Conservation (phyloP, 345 rosid species). For the Citrus mangshanensis region DNA sequence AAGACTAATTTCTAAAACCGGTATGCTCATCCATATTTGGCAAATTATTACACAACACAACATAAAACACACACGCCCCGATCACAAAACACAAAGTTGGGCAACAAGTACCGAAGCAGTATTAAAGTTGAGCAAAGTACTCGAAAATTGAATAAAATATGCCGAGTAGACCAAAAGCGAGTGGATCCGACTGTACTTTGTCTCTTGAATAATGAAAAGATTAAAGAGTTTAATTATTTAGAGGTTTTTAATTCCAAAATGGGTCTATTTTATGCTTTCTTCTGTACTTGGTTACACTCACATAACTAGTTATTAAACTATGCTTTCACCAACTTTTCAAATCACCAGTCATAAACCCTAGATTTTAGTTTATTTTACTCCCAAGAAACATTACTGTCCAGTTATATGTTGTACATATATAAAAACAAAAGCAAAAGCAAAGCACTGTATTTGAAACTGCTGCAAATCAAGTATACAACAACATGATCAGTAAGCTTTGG, state of each 20-base stretch:
- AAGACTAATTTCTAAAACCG: constrained; percentile 25
- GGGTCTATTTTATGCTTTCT: not conserved
- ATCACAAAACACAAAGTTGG: not conserved
- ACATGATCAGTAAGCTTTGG: too few species aligned
- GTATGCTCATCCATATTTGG: constrained; percentile 39
- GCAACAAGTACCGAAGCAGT: not conserved
- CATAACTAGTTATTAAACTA: constrained; percentile 4
- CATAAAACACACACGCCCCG: not conserved
- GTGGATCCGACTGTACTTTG: not conserved
- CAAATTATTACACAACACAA: constrained; percentile 17
- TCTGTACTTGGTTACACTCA: constrained; percentile 18
- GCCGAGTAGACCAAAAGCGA: not conserved
- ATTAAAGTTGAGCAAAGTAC: not conserved
- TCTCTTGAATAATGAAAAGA: not conserved
- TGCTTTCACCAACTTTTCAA: constrained; percentile 11
- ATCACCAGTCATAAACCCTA: not conserved
- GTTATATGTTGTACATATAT: not conserved
- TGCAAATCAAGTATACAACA: not conserved
- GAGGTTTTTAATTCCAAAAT: not conserved
- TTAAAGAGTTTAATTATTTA: too few species aligned
- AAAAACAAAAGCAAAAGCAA: too few species aligned
- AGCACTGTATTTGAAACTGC: not conserved
- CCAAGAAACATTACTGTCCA: not conserved
- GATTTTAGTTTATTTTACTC: not conserved
- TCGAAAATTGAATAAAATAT: not conserved